Base-by-base conservation (phyloP, 306 rosid species). In the Vachellia pachyceras region DNA sequence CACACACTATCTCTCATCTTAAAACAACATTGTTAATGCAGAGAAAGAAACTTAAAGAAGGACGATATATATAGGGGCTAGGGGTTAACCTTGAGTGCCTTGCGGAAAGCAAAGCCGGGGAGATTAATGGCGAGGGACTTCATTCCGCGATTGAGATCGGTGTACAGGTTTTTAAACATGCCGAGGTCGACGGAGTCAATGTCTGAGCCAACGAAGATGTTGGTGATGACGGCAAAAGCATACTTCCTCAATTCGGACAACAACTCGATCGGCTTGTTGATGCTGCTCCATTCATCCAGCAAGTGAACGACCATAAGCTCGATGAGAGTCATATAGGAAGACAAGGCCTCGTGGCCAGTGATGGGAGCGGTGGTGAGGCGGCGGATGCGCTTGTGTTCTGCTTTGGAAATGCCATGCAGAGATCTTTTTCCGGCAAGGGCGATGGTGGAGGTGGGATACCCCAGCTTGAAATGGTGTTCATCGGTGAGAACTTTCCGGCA, bases 31-130 rank as follows among this genome's bases (percentile, higher is more conserved):
- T 29, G 33, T 29, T 29, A 29, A 29, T 45, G 2, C 11, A 45
- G 5, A 17, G 23, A 8, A 42, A 42, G 12, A 10, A 42, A 54
- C 12, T n/a, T 55, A 18, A 4, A 25, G 25, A 22, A n/a, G 0
- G 23, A 23, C 29, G 25, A 7, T 22, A 2, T 17, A 42, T 33
- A 14, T 13, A 10, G 2, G 0, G 8, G n/a, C n/a, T n/a, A n/a
- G n/a, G 8, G 3, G 55, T 18, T 80, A 65, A 93, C 95, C 94
- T 93, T 89, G 69, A 88, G 92, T 22, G 96, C 91, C 63, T 83
- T 88, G 20, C 85, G 70, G 78, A 86, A 92, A 42, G 94, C 85
- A 79, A 91, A 93, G 46, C 97, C 96, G 0, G 97, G 94, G 25
- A 90, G 72, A 69, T 93, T 88, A 22, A 93, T 84, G 68, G 94